Evolutionary conservation across 306 rosid genomes (phyloP).

Genomic region (Parietaria judaica): DNA sequence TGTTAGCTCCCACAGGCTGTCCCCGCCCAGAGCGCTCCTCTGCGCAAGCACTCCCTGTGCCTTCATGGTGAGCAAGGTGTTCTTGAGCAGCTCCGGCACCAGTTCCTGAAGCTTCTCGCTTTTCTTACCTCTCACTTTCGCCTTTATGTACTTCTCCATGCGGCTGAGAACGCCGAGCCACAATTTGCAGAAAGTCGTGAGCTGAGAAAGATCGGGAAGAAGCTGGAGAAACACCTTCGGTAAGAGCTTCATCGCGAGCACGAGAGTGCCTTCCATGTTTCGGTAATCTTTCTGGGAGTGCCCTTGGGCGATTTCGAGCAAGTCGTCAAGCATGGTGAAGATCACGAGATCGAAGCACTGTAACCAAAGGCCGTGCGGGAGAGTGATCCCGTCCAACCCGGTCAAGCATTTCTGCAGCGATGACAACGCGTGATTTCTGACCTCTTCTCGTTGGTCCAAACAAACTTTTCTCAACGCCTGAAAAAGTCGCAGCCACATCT

Average conservation of each 20-base stretch:
- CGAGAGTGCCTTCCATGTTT: slow-evolving; percentile 98
- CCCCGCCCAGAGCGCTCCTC: slow-evolving; percentile 92
- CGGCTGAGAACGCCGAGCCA: slow-evolving; percentile 94
- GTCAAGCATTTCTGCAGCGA: slow-evolving; percentile 79
- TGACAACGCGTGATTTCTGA: slow-evolving; percentile 76
- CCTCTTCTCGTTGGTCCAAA: slow-evolving; percentile 97
- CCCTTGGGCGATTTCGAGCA: slow-evolving; percentile 91
- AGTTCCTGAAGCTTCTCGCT: slow-evolving; percentile 87
- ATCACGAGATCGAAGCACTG: slow-evolving; percentile 87
- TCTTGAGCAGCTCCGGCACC: slow-evolving; percentile 84
- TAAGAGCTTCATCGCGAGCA: slow-evolving; percentile 79
- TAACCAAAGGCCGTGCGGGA: slow-evolving; percentile 54
- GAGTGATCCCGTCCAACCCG: slow-evolving; percentile 59
- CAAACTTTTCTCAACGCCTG: slow-evolving; percentile 89
- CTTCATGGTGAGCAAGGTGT: slow-evolving; percentile 74
- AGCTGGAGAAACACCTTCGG: slow-evolving; percentile 75
- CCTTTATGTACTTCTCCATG: slow-evolving; percentile 90
- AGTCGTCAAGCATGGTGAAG: slow-evolving; percentile 94
- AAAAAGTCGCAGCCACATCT: slow-evolving; percentile 91
- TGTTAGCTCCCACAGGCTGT: slow-evolving; percentile 94
- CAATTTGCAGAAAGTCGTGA: slow-evolving; percentile 86
- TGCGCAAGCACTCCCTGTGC: slow-evolving; percentile 62
- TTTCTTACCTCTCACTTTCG: slow-evolving; percentile 76
- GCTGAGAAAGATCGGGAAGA: slow-evolving; percentile 65
- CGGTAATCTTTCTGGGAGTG: slow-evolving; percentile 90